These are phyloP conservation scores for Ramularia collo-cygni DNA, from an alignment of 2,329 filamentous ascomycete genomes.

Conservation along the genomic window DNA sequence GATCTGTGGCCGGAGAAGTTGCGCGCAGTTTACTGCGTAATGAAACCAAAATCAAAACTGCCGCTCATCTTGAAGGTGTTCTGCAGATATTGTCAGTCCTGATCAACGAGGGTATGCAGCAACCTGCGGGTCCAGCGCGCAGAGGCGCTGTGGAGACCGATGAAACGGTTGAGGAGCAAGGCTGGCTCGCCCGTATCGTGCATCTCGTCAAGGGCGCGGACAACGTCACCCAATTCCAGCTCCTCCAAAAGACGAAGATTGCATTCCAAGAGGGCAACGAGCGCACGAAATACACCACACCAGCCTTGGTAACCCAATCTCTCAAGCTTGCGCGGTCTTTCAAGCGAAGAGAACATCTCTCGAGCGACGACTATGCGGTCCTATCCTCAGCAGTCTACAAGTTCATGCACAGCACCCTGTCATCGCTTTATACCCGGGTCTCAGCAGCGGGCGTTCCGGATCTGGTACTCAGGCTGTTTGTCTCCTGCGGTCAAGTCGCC, in stretches of 20 bases:
- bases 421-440: conserved; percentile 79
- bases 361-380: conserved; percentile 65
- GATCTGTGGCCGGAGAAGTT: conserved; percentile 85
- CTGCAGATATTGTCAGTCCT: conserved; percentile 83
- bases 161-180: conserved; percentile 96
- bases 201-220: conserved; percentile 77
- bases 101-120: conserved; percentile 84
- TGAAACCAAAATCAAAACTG: conserved; percentile 69
- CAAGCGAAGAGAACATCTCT: conserved; percentile 84
- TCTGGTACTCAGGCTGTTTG: conserved; percentile 80
- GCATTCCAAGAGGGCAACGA: conserved; percentile 89
- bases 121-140: conserved; percentile 63
- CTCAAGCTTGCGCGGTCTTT: conserved; percentile 83
- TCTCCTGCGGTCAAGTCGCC: conserved; percentile 85
- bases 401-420: conserved; percentile 85
- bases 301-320: conserved; percentile 80
- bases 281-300: conserved; percentile 90
- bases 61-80: conserved; percentile 77
- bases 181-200: conserved; percentile 87
- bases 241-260: conserved; percentile 80
- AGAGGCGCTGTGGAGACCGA: conserved; percentile 80
- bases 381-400: conserved; percentile 82
- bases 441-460: conserved; percentile 67
- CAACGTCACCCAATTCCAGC: conserved; percentile 85
- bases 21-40: conserved; percentile 75